phyloP scores from a whole-genome alignment of 768 basidiomycete species.

The Tricholoma bakamatsutake region DNA sequence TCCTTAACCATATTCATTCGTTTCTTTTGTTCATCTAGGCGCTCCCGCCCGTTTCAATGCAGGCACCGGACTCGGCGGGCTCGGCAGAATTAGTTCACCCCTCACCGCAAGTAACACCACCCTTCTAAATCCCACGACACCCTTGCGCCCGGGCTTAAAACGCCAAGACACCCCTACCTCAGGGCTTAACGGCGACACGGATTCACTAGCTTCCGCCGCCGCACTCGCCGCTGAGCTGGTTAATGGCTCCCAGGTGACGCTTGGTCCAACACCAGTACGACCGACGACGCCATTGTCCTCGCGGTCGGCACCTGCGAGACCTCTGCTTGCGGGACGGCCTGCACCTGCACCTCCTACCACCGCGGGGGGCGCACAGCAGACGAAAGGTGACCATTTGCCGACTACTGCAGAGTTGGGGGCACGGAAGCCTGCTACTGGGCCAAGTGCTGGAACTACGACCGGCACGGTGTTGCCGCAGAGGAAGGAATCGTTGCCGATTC shows the following conservation, averaged over 20 bases:
- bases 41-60: slow-evolving; percentile 82
- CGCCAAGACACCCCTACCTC: slow-evolving; percentile 39
- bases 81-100: slow-evolving; percentile 37
- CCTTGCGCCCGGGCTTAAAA: slow-evolving; percentile 17
- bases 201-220: slow-evolving; percentile 40
- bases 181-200: slow-evolving; percentile 34
- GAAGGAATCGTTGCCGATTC: slow-evolving; percentile 42
- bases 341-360: slow-evolving; percentile 39
- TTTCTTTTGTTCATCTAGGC: slow-evolving; percentile 21
- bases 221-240: slow-evolving; percentile 61
- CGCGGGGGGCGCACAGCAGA: slow-evolving; percentile 11
- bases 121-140: slow-evolving; percentile 16
- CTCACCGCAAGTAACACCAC: slow-evolving; percentile 14
- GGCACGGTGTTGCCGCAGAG: slow-evolving; percentile 27
- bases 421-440: slow-evolving; percentile 55
- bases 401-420: slow-evolving; percentile 62
- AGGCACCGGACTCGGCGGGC: slow-evolving; percentile 86
- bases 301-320: slow-evolving; percentile 69
- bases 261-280: neutral
- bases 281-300: slow-evolving; percentile 5
- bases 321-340: slow-evolving; percentile 52
- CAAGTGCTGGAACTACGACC: slow-evolving; percentile 22
- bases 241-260: slow-evolving; percentile 38
- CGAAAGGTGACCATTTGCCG: slow-evolving; percentile 44
- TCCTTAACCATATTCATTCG: slow-evolving; percentile 10